Evolutionary conservation across 192 early-diverging fungal species (phyloP).

Genomic region (Obelidium mucronatum): DNA sequence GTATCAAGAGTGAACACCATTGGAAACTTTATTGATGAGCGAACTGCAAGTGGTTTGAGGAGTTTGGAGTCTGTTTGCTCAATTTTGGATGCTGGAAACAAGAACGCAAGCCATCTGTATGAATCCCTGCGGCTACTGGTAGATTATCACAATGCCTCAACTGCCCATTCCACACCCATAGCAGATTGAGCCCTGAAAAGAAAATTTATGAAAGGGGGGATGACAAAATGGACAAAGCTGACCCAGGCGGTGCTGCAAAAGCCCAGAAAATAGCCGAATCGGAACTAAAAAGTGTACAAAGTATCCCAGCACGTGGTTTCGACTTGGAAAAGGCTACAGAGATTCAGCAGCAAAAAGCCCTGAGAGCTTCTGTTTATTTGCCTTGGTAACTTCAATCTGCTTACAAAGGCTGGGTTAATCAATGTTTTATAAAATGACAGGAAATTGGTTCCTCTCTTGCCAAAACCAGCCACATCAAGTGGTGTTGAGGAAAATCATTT

Average conservation of each 20-base stretch:
- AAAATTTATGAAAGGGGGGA: neutral
- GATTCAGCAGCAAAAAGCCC: no score
- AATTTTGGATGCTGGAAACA: neutral
- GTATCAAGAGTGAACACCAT: neutral
- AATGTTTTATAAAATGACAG: no score
- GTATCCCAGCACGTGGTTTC: no score
- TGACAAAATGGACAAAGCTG: neutral
- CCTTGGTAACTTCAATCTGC: no score
- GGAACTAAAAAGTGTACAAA: no score
- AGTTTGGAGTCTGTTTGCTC: neutral
- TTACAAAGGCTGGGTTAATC: no score
- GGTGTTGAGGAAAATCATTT: no score
- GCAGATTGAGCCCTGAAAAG: neutral
- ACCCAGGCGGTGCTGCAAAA: neutral
- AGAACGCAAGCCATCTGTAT: neutral
- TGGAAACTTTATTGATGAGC: neutral
- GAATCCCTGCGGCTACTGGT: neutral
- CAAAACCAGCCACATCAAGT: neutral
- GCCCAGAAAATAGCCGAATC: neutral
- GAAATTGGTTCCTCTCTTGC: neutral
- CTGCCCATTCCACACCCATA: neutral
- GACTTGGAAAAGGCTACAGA: no score
- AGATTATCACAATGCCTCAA: neutral
- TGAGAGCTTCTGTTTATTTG: no score
- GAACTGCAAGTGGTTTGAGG: neutral